phyloP scores from a whole-genome alignment of 140 eudicot species.

The Flaveria floridana region DNA sequence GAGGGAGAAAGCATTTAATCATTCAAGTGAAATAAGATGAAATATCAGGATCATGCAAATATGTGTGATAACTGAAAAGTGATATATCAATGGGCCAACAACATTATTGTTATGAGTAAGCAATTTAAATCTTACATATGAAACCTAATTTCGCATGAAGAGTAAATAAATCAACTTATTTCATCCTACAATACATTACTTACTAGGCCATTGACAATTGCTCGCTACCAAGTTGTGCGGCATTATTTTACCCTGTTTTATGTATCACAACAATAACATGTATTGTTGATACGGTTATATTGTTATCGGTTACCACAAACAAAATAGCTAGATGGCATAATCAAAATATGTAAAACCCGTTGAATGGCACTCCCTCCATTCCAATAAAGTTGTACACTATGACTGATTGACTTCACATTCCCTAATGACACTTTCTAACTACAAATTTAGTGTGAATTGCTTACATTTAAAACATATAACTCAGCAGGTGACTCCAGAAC shows the following conservation, averaged over 20 bases:
- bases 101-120: background rate
- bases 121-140: background rate
- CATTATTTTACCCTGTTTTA: background rate
- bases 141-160: background rate
- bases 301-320: background rate
- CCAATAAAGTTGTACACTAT: background rate
- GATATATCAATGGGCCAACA: background rate
- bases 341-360: background rate
- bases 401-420: background rate
- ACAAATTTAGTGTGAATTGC: background rate
- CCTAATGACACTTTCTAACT: background rate
- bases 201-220: background rate
- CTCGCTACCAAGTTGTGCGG: background rate
- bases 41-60: constrained; percentile 6
- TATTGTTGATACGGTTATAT: background rate
- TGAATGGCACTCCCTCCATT: background rate
- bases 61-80: background rate
- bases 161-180: background rate
- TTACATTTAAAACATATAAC: background rate
- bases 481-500: background rate
- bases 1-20: background rate
- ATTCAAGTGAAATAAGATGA: background rate
- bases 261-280: constrained; percentile 18
- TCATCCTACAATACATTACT: background rate
- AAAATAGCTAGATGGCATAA: background rate